Conservation (phyloP, 768 basidiomycete genomes). For the Amyloporia xantha region DNA sequence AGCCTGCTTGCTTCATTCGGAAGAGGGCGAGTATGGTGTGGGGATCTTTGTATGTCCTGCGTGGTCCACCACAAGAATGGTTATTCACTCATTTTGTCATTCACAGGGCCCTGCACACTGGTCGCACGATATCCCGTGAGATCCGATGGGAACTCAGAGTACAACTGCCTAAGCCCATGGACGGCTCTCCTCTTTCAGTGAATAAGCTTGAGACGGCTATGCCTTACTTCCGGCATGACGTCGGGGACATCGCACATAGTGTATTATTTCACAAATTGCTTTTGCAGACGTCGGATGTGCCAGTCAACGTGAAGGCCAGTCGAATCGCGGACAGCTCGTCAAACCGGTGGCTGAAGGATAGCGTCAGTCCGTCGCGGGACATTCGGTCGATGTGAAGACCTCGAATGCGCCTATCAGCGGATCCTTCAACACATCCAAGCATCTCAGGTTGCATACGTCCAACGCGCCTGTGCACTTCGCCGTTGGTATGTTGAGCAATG, state of each 20-base stretch:
- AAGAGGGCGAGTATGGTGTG: conserved; percentile 17
- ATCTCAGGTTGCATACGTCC: conserved; percentile 26
- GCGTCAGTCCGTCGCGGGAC: conserved; percentile 27
- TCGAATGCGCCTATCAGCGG: conserved; percentile 32
- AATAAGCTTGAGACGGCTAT: conserved; percentile 24
- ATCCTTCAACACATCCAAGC: conserved; percentile 26
- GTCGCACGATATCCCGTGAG: neutral
- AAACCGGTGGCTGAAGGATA: neutral
- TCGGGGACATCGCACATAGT: conserved; percentile 23
- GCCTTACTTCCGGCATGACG: conserved; percentile 22
- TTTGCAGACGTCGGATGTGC: conserved; percentile 19
- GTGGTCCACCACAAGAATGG: neutral
- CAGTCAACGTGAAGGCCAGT: conserved; percentile 25
- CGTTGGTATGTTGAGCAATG: conserved; percentile 30
- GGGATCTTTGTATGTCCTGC: conserved; percentile 28
- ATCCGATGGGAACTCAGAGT: conserved; percentile 23
- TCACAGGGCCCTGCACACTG: conserved; percentile 12
- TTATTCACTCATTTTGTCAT: too few relatives aligned
- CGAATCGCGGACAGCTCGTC: neutral
- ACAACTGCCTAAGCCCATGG: conserved; percentile 21
- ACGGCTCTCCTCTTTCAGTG: conserved; percentile 17
- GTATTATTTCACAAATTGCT: conserved; percentile 23
- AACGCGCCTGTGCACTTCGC: conserved; percentile 29
- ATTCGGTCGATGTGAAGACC: conserved; percentile 19
- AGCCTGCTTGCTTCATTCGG: conserved; percentile 19